Conservation (phyloP, 1,139 yeast genomes). For the Zygosaccharomyces pseudobailii region DNA sequence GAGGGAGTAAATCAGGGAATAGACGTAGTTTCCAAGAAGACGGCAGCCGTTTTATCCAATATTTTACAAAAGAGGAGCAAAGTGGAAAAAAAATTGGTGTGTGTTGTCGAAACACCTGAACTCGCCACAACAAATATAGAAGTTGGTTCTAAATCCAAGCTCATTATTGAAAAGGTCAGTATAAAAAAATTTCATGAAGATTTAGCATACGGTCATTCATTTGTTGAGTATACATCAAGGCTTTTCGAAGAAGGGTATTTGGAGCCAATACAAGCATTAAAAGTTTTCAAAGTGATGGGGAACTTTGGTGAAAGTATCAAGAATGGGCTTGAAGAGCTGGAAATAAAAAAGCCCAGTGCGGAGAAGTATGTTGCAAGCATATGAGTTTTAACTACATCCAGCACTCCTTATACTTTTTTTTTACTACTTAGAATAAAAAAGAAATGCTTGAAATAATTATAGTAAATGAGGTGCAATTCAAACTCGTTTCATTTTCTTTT, state of each 20-base stretch:
- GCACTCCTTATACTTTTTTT: no score
- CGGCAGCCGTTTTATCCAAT: constrained; percentile 36
- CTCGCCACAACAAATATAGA: constrained; percentile 11
- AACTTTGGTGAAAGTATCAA: constrained; percentile 34
- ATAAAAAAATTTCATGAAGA: constrained; percentile 46
- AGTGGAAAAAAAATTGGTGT: constrained; percentile 34
- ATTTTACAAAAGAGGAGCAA: constrained; percentile 23
- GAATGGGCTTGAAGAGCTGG: constrained; percentile 39
- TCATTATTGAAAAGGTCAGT: constrained; percentile 33
- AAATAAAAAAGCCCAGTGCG: constrained; percentile 40
- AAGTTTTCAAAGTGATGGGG: constrained; percentile 34
- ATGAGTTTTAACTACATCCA: no score
- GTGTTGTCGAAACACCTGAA: constrained; percentile 40
- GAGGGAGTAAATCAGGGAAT: constrained; percentile 37
- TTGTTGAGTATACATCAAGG: constrained; percentile 37
- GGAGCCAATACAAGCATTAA: constrained; percentile 36
- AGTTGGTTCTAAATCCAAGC: constrained; percentile 25
- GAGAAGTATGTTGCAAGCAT: constrained; percentile 40
- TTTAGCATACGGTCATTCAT: constrained; percentile 36
- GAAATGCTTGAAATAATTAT: no score
- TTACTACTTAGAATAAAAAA: no score
- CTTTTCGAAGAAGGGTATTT: constrained; percentile 32
- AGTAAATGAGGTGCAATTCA: no score
- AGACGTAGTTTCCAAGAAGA: constrained; percentile 44
- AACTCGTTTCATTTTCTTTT: no score